phyloP scores from a whole-genome alignment of 495 filamentous ascomycete species.

The Penicillium maclennaniae region DNA sequence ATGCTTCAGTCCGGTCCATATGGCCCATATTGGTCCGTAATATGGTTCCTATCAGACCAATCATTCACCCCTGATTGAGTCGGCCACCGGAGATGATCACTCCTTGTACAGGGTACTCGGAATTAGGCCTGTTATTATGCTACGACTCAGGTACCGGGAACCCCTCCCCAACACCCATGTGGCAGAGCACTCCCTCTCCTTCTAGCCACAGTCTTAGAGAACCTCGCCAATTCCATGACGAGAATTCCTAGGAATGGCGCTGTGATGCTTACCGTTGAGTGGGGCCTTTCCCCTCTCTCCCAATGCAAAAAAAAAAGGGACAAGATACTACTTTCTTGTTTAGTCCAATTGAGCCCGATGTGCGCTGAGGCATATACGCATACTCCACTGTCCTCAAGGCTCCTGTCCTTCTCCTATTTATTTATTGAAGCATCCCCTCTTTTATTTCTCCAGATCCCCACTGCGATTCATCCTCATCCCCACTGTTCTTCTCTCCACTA shows the following conservation, averaged over 20 bases:
- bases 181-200: not conserved
- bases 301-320: not conserved
- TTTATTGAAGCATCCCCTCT: not conserved
- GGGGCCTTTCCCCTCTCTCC: constrained; percentile 18
- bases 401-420: not conserved
- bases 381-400: not conserved
- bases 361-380: constrained; percentile 11
- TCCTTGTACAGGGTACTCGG: constrained; percentile 18
- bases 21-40: not conserved
- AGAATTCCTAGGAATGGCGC: constrained; percentile 39
- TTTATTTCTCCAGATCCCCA: constrained; percentile 8
- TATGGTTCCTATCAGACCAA: constrained; percentile 7
- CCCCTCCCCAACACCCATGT: not conserved
- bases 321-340: constrained; percentile 9
- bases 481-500: not conserved
- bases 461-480: not conserved
- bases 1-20: constrained; percentile 20
- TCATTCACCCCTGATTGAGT: not conserved
- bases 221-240: constrained; percentile 34
- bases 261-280: constrained; percentile 25
- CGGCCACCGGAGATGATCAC: constrained; percentile 2
- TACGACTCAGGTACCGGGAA: constrained; percentile 25
- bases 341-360: constrained; percentile 13
- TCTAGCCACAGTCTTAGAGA: not conserved
- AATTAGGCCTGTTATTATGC: constrained; percentile 8